Evolutionary conservation across 345 rosid species (phyloP).

Genomic region (Eutrema japonicum): DNA sequence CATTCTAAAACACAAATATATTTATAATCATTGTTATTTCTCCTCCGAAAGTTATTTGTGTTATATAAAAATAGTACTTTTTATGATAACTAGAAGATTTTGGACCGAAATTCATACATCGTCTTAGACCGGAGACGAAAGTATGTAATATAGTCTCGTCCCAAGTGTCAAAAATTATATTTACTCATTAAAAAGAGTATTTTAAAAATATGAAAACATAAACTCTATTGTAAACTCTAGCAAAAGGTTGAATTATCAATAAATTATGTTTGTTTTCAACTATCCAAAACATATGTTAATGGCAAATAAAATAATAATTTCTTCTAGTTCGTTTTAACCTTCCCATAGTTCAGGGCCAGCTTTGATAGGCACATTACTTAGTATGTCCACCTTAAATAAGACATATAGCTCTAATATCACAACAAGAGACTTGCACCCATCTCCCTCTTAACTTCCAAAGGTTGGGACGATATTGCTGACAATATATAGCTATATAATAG

Average conservation of each 20-base stretch:
- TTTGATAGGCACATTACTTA: neutral
- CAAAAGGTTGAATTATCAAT: constrained; percentile 1
- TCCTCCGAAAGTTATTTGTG: neutral
- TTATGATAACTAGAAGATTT: neutral
- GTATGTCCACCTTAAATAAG: constrained; percentile 7
- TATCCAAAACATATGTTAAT: neutral
- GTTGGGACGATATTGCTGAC: neutral
- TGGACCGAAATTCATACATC: too few relatives aligned
- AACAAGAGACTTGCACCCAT: neutral
- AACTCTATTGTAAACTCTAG: neutral
- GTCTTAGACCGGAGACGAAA: too few relatives aligned
- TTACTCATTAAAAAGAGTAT: neutral
- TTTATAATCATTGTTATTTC: neutral
- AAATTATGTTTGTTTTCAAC: neutral
- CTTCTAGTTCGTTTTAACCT: neutral
- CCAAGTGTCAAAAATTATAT: too few relatives aligned
- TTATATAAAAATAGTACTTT: neutral
- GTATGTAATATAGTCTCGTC: too few relatives aligned
- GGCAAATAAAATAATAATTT: neutral
- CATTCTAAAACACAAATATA: neutral
- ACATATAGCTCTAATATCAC: neutral
- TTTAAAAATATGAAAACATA: neutral
- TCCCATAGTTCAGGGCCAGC: neutral
- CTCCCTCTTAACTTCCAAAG: neutral
- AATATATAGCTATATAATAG: too few relatives aligned